Evolutionary conservation across 2,329 filamentous ascomycete species (phyloP).

Genomic region (Exophiala bonariae): DNA sequence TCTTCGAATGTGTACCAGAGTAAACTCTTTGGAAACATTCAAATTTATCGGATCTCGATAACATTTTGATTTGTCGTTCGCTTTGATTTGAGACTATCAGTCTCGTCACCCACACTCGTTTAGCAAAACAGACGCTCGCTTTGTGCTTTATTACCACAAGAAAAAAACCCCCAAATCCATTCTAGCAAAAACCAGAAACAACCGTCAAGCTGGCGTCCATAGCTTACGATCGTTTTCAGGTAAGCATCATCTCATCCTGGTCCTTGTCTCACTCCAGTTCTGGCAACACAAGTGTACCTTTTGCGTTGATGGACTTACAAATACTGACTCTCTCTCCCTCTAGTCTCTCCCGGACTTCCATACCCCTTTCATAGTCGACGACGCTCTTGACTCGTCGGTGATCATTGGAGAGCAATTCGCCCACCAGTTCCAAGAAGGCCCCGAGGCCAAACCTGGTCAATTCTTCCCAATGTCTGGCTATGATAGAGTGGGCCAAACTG

Average conservation of each 20-base stretch:
- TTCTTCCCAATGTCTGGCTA: constrained; percentile 79
- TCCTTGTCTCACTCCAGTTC: constrained; percentile 14
- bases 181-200: constrained; percentile 35
- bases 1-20: constrained; percentile 19
- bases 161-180: constrained; percentile 15
- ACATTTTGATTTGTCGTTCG: constrained; percentile 37
- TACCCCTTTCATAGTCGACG: constrained; percentile 49
- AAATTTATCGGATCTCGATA: constrained; percentile 21
- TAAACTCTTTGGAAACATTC: constrained; percentile 8
- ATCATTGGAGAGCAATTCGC: constrained; percentile 46
- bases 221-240: constrained; percentile 46
- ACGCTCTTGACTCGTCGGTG: constrained; percentile 47
- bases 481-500: constrained; percentile 69
- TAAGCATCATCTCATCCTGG: constrained; percentile 32
- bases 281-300: neutral
- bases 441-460: constrained; percentile 59
- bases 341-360: constrained; percentile 39
- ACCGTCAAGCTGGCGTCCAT: constrained; percentile 53
- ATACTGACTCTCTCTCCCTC: constrained; percentile 22
- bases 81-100: constrained; percentile 44
- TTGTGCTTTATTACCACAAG: constrained; percentile 44
- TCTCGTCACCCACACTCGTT: constrained; percentile 38
- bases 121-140: constrained; percentile 48
- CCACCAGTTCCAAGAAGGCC: constrained; percentile 50
- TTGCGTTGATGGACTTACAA: constrained; percentile 36